Conservation (phyloP, 2,329 filamentous ascomycete species). For the Sarocladiaceae sp. region DNA sequence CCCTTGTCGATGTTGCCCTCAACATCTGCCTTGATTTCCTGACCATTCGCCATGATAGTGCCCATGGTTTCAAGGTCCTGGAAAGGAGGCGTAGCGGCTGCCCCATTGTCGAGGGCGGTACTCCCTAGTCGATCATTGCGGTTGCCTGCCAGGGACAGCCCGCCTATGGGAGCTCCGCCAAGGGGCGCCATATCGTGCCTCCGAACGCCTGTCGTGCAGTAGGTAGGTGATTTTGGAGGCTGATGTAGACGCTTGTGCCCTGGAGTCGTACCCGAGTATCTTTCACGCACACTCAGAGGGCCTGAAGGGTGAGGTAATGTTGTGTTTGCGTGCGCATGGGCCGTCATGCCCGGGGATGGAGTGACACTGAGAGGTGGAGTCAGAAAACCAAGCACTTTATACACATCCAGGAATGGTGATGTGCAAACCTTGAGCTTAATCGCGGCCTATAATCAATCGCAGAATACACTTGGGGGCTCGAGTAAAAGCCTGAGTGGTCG, state of each 20-base stretch:
- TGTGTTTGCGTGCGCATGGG: conserved; percentile 41
- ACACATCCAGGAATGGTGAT: background rate
- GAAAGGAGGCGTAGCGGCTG: conserved; percentile 45
- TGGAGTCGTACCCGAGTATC: conserved; percentile 49
- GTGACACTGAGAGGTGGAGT: conserved; percentile 34
- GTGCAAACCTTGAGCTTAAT: conserved; percentile 49
- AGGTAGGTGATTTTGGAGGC: conserved; percentile 48
- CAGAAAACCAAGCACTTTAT: background rate
- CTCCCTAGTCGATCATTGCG: background rate
- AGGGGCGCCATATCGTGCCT: conserved; percentile 48
- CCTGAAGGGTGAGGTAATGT: conserved; percentile 43
- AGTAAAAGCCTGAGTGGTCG: conserved; percentile 47
- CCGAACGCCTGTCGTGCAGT: conserved; percentile 37
- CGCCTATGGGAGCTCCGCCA: background rate
- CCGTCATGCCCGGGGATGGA: conserved; percentile 51
- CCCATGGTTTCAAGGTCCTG: conserved; percentile 47
- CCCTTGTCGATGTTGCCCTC: conserved; percentile 82
- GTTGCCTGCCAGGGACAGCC: background rate
- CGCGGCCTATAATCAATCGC: conserved; percentile 50
- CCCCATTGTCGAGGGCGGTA: background rate
- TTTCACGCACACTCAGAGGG: conserved; percentile 47
- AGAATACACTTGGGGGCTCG: conserved; percentile 40
- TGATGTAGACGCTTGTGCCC: conserved; percentile 48
- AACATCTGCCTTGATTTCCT: conserved; percentile 65
- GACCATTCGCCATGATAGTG: conserved; percentile 21